Evolutionary conservation across 768 basidiomycete genomes (phyloP).

Genomic region (Gautieria morchelliformis): DNA sequence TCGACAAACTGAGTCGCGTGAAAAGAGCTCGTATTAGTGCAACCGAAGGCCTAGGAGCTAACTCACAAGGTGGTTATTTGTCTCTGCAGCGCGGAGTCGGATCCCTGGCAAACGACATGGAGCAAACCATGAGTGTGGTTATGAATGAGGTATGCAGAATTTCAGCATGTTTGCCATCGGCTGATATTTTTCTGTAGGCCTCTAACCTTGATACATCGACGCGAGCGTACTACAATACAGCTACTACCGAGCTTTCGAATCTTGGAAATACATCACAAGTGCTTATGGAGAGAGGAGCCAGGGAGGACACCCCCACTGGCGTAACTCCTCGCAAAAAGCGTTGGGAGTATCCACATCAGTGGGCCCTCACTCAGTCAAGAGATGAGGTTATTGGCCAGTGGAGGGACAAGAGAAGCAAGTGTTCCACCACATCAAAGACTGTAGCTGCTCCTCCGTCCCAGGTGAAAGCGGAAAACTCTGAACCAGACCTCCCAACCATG

Average conservation of each 20-base stretch:
- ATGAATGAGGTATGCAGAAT: constrained; percentile 39
- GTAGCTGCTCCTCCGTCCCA: not conserved
- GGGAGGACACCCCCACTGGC: constrained; percentile 59
- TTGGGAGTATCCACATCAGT: constrained; percentile 61
- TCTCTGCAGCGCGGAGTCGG: constrained; percentile 40
- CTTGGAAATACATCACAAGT: constrained; percentile 16
- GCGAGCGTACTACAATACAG: constrained; percentile 34
- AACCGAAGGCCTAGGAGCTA: constrained; percentile 37
- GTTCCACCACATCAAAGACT: not conserved
- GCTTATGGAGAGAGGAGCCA: constrained; percentile 47
- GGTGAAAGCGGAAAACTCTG: not conserved
- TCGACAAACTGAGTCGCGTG: constrained; percentile 49
- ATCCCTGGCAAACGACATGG: constrained; percentile 40
- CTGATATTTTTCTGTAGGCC: constrained; percentile 25
- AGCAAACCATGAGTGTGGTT: constrained; percentile 33
- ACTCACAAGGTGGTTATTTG: constrained; percentile 43
- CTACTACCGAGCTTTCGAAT: constrained; percentile 32
- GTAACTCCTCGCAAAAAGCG: constrained; percentile 66
- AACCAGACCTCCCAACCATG: not conserved
- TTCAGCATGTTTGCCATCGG: not conserved
- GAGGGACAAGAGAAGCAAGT: not conserved
- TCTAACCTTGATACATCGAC: constrained; percentile 30
- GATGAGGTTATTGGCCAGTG: constrained; percentile 45
- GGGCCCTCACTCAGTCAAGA: constrained; percentile 60
- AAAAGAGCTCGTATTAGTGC: constrained; percentile 64